Evolutionary conservation across 2,329 filamentous ascomycete species (phyloP), one percentile per base, ranked within the genome.

Genomic region (Xylaria multiplex): DNA sequence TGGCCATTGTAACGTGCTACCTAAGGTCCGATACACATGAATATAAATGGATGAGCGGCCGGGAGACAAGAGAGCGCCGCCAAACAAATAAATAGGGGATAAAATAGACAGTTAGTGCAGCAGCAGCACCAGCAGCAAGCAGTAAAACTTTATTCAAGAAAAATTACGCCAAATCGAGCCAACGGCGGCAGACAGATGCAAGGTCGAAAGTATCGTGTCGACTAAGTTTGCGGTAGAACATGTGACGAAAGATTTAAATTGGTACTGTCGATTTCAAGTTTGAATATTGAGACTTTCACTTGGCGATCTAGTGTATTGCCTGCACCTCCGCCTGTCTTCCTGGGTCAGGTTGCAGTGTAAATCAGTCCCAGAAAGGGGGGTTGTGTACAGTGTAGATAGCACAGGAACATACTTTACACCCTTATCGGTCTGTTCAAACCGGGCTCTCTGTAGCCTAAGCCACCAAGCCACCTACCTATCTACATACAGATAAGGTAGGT

Each of bases 1-100:
- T 84, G 75, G 91, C 92, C 93, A 97, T 97, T 71, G 73, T 86
- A 76, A 62, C 66, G 40, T 67, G 67, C 49, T n/a, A 43, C 53
- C 37, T 75, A 74, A 66, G 52, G 66, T 59, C 50, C 55, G 59
- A 65, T 64, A 69, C 61, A 71, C 75, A 77, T 77, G 69, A 72
- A 75, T 67, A 62, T 68, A 19, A 54, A 40, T 56, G 40, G 7
- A 37, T 62, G 59, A 59, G 54, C 13, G 48, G 57, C 53, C 64
- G 32, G 35, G 55, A 46, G 5, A 27, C 19, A 42, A 30, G 50
- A 61, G 13, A 54, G 40, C 11, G 16, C 22, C 1, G 32, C 52
- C 40, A 35, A 37, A 53, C 58, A 53, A 55, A 67, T n/a, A 48
- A 40, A 35, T 32, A 59, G 37, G 43, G 52, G 35, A 22, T 37